phyloP scores from a whole-genome alignment of 129 eudicot species.

The Saussurea involucrata region DNA sequence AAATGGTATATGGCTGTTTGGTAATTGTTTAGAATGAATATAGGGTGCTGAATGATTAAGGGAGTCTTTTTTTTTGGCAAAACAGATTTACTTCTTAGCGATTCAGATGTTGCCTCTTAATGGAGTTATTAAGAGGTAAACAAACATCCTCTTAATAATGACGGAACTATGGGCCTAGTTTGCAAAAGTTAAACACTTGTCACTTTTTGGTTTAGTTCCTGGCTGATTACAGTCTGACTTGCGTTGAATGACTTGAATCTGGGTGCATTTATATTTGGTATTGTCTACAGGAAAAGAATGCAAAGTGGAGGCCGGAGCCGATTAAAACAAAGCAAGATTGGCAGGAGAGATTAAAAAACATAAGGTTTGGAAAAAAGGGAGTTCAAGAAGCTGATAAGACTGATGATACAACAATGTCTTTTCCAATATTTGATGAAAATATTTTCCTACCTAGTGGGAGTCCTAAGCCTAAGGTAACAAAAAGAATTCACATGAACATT shows the following conservation, averaged over 20 bases:
- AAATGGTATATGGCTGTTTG: no score
- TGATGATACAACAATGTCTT: slow-evolving; percentile 55
- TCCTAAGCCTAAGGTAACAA: slow-evolving; percentile 46
- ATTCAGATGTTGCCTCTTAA: no score
- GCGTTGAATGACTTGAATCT: neutral
- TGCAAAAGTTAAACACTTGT: neutral
- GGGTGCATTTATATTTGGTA: slow-evolving; percentile 14
- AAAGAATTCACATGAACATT: neutral
- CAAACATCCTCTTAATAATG: no score
- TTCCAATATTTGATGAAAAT: slow-evolving; percentile 63
- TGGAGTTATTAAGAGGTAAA: no score
- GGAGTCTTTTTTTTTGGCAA: no score
- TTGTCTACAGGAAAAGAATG: slow-evolving; percentile 38
- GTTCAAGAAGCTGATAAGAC: slow-evolving; percentile 54
- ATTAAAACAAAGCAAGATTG: slow-evolving; percentile 77
- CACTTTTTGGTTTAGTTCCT: neutral
- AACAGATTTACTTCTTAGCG: no score
- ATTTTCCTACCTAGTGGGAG: slow-evolving; percentile 37
- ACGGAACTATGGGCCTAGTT: neutral
- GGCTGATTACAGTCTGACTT: neutral
- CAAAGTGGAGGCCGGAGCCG: slow-evolving; percentile 59
- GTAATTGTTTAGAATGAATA: no score
- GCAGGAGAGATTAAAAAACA: slow-evolving; percentile 80
- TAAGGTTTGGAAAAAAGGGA: slow-evolving; percentile 70
- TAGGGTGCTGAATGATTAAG: no score